These are phyloP conservation scores for Pestalotiopsis sp. DNA, from an alignment of 2,329 filamentous ascomycete species.

Conservation along the genomic window DNA sequence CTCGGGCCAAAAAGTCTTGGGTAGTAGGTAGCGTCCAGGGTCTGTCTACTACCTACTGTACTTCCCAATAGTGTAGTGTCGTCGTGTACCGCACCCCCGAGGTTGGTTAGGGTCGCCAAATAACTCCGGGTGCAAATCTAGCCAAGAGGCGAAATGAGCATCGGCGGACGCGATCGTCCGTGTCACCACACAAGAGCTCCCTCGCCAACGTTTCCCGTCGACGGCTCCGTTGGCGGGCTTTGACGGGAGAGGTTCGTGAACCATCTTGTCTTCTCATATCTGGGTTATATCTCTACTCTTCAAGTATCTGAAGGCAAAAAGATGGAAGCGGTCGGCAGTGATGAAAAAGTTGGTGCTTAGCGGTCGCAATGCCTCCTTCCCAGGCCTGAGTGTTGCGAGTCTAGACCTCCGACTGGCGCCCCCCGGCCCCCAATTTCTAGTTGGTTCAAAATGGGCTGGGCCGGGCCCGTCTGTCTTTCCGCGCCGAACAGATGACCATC, in stretches of 20 bases:
- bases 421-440: not conserved
- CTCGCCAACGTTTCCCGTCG: not conserved
- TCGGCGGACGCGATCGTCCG: not conserved
- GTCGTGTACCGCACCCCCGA: not conserved
- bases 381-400: not conserved
- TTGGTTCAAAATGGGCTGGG: not conserved
- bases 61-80: not conserved
- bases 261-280: too few relatives aligned
- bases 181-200: not conserved
- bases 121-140: not conserved
- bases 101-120: not conserved
- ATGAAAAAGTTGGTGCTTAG: not conserved
- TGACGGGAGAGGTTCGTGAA: not conserved
- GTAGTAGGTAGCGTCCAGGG: not conserved
- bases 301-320: not conserved
- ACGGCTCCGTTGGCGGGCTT: not conserved
- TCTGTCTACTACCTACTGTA: not conserved
- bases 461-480: not conserved
- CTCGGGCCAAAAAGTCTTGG: conserved; percentile 4
- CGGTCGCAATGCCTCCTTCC: not conserved
- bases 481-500: not conserved
- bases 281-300: not conserved
- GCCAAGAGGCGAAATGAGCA: not conserved
- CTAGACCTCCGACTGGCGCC: not conserved
- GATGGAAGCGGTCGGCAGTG: not conserved